A percentile compares a stretch with the other conserved stretches of the same genome.
phyloP scores from a whole-genome alignment of 2,329 filamentous ascomycete species.

The Aureobasidium namibiae region DNA sequence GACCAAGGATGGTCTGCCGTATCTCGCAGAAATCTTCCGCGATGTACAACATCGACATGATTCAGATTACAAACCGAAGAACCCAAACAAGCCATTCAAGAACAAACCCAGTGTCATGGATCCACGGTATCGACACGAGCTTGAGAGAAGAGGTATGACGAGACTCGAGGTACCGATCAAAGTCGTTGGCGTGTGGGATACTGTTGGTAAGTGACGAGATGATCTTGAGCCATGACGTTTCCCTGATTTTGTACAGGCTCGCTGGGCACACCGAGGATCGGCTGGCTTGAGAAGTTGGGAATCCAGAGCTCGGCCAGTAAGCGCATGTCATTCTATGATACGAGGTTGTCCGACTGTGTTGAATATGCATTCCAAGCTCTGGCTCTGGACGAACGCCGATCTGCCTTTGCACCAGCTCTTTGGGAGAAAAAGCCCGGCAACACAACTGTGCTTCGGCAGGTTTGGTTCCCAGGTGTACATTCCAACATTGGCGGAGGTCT shows the following conservation, averaged over 20 bases:
- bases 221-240: not conserved
- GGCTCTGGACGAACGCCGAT: constrained; percentile 35
- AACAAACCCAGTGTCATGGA: constrained; percentile 37
- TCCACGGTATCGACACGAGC: constrained; percentile 35
- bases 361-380: constrained; percentile 39
- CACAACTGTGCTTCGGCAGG: constrained; percentile 37
- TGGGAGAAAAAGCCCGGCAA: constrained; percentile 37
- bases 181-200: constrained; percentile 39
- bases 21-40: constrained; percentile 38
- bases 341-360: constrained; percentile 32
- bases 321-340: constrained; percentile 40
- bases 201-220: constrained; percentile 25
- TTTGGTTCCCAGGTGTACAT: constrained; percentile 43
- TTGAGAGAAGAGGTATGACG: constrained; percentile 27
- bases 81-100: constrained; percentile 38
- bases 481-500: constrained; percentile 39
- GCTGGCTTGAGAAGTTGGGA: constrained; percentile 28
- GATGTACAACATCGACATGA: constrained; percentile 39
- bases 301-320: constrained; percentile 26
- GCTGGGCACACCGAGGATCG: constrained; percentile 39
- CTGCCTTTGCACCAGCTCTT: constrained; percentile 32
- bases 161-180: constrained; percentile 30
- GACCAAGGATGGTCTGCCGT: constrained; percentile 38
- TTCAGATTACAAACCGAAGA: constrained; percentile 34
- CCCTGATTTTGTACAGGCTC: constrained; percentile 18